phyloP scores from a whole-genome alignment of 148 eudicot genomes.

The Fagopyrum esculentum region DNA sequence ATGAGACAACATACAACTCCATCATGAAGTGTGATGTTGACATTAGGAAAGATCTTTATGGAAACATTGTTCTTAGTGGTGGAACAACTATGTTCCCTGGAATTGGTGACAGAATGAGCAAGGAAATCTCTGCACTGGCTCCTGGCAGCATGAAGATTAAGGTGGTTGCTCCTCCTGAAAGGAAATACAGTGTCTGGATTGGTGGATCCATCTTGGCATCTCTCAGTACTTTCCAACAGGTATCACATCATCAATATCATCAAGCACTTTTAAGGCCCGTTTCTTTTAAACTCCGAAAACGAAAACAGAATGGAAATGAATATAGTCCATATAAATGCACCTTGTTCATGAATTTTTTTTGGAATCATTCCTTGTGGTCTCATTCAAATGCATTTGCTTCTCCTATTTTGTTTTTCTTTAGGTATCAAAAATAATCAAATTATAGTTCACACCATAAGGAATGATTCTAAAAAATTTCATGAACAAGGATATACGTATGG shows the following conservation, averaged over 20 bases:
- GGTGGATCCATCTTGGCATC: slow-evolving; percentile 14
- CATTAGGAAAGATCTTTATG: slow-evolving; percentile 11
- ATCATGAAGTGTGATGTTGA: slow-evolving; percentile 15
- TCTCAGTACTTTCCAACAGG: slow-evolving; percentile 15
- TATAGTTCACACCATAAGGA: too few species aligned
- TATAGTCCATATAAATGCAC: too few species aligned
- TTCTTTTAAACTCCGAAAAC: too few species aligned
- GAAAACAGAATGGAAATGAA: too few species aligned
- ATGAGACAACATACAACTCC: slow-evolving; percentile 32
- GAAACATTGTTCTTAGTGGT: slow-evolving; percentile 13
- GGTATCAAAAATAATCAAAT: too few species aligned
- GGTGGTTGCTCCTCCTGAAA: slow-evolving; percentile 14
- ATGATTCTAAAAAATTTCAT: too few species aligned
- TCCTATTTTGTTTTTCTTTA: too few species aligned
- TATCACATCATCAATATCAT: not conserved
- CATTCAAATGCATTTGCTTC: too few species aligned
- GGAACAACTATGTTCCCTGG: slow-evolving; percentile 14
- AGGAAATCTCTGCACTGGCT: slow-evolving; percentile 13
- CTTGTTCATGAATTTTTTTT: too few species aligned
- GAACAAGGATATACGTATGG: too few species aligned
- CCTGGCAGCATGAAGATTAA: slow-evolving; percentile 11
- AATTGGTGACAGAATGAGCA: slow-evolving; percentile 12
- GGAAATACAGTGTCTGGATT: slow-evolving; percentile 15
- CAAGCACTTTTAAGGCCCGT: too few species aligned
- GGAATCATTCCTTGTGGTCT: too few species aligned